Percentiles rank a stretch among this genome's conserved stretches.
Conservation (phyloP, 805 yeast genomes). For the Middelhovenomyces tepae region DNA sequence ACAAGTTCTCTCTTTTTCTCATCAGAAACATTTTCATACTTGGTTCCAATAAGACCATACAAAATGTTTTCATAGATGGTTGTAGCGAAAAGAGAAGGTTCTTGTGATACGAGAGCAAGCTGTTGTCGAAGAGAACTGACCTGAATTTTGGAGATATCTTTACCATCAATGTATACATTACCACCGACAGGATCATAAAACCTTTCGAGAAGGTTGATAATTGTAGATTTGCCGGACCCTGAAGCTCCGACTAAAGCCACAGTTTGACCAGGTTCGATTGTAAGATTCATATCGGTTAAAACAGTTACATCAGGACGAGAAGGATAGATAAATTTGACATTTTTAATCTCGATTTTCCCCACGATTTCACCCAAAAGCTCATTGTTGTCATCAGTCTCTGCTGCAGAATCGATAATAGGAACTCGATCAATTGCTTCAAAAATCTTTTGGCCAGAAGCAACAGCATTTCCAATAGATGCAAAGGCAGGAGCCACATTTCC, state of each 20-base stretch:
- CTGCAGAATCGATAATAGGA: slow-evolving; percentile 34
- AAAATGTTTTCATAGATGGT: slow-evolving; percentile 79
- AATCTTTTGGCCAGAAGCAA: slow-evolving; percentile 33
- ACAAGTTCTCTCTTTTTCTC: slow-evolving; percentile 31
- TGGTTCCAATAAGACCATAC: slow-evolving; percentile 71
- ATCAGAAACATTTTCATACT: slow-evolving; percentile 43
- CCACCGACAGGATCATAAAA: slow-evolving; percentile 79
- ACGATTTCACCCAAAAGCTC: slow-evolving; percentile 17
- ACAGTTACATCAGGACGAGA: slow-evolving; percentile 71
- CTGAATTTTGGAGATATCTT: slow-evolving; percentile 64
- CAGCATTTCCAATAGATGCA: slow-evolving; percentile 29
- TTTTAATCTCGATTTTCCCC: slow-evolving; percentile 73
- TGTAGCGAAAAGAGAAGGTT: slow-evolving; percentile 87
- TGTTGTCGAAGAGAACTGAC: slow-evolving; percentile 64
- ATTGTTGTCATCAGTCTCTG: slow-evolving; percentile 22
- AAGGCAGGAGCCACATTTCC: slow-evolving; percentile 35
- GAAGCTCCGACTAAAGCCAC: slow-evolving; percentile 96
- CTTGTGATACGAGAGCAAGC: slow-evolving; percentile 92
- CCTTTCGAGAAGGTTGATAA: slow-evolving; percentile 74
- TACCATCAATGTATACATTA: slow-evolving; percentile 71
- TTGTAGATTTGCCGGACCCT: slow-evolving; percentile 92
- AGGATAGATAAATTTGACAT: slow-evolving; percentile 85
- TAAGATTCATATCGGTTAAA: slow-evolving; percentile 63
- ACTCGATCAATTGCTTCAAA: slow-evolving; percentile 36
- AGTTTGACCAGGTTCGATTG: slow-evolving; percentile 79